These are phyloP conservation scores for Zostera marina DNA, from an alignment of 116 monocot species.

Conservation along the genomic window DNA sequence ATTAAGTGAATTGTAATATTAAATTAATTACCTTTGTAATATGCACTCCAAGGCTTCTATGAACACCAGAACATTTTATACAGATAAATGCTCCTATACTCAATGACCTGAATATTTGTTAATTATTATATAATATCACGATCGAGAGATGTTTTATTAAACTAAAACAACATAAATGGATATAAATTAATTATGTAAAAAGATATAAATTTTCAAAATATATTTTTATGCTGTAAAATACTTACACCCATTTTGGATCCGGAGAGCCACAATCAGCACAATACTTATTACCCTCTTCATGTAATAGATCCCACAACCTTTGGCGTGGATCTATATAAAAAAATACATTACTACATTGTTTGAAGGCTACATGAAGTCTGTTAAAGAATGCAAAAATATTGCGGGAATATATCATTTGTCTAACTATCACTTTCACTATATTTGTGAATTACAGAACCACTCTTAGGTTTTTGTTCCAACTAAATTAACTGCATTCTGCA, in stretches of 20 bases:
- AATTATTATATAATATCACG: neutral
- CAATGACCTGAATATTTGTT: slow-evolving; percentile 30
- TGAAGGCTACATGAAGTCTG: too few species aligned
- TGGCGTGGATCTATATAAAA: too few species aligned
- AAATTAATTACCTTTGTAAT: slow-evolving; percentile 57
- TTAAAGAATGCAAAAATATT: too few species aligned
- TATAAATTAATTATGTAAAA: too few species aligned
- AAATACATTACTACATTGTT: too few species aligned
- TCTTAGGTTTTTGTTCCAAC: too few species aligned
- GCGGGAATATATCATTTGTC: too few species aligned
- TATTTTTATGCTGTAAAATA: neutral
- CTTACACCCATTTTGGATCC: slow-evolving; percentile 97
- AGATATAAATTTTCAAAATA: neutral
- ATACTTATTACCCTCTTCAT: slow-evolving; percentile 28
- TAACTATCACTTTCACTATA: too few species aligned
- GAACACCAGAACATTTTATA: slow-evolving; percentile 86
- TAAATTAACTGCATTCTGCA: too few species aligned
- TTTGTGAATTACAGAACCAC: too few species aligned
- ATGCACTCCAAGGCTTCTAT: slow-evolving; percentile 92
- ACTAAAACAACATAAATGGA: neutral
- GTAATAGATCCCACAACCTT: too few species aligned
- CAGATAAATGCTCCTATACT: slow-evolving; percentile 73
- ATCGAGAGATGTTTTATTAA: neutral
- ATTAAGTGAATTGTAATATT: neutral
- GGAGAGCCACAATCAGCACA: slow-evolving; percentile 87